Evolutionary conservation across 73 alveolate genomes (phyloP).

Genomic region (Paramecium primaurelia): DNA sequence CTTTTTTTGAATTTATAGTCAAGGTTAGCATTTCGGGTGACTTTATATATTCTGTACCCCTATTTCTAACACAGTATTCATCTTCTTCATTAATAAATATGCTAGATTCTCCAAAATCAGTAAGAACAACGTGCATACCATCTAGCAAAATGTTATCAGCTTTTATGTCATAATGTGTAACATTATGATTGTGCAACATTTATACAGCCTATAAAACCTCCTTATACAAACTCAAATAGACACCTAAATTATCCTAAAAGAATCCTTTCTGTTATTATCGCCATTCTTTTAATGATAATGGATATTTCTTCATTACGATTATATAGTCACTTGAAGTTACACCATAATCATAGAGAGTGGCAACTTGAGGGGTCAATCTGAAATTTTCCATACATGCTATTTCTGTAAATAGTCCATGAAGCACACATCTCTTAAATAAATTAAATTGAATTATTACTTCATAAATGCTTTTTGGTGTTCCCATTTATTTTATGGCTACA

Average conservation of each 20-base stretch:
- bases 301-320: conserved; percentile 95
- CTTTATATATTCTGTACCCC: conserved; percentile 97
- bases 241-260: conserved; percentile 82
- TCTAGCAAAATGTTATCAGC: conserved; percentile 95
- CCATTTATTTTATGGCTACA: conserved; percentile 95
- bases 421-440: conserved; percentile 79
- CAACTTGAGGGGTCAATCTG: conserved; percentile 89
- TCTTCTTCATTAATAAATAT: conserved; percentile 95
- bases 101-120: conserved; percentile 97
- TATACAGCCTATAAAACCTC: conserved; percentile 89
- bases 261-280: conserved; percentile 77
- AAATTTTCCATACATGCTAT: conserved; percentile 94
- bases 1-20: conserved; percentile 91
- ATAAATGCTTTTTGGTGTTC: conserved; percentile 88
- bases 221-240: conserved; percentile 88
- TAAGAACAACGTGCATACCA: conserved; percentile 86
- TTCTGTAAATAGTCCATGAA: conserved; percentile 96
- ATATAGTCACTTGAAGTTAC: conserved; percentile 89
- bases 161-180: conserved; percentile 97
- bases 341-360: conserved; percentile 97
- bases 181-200: conserved; percentile 88
- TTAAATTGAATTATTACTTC: conserved; percentile 28
- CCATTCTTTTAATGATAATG: conserved; percentile 93
- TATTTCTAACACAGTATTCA: conserved; percentile 89
- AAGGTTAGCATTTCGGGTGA: conserved; percentile 98